A percentile compares a stretch with the other conserved stretches of the same genome.
phyloP scores from a whole-genome alignment of 768 basidiomycete genomes.

The Tephrocybe rancida region DNA sequence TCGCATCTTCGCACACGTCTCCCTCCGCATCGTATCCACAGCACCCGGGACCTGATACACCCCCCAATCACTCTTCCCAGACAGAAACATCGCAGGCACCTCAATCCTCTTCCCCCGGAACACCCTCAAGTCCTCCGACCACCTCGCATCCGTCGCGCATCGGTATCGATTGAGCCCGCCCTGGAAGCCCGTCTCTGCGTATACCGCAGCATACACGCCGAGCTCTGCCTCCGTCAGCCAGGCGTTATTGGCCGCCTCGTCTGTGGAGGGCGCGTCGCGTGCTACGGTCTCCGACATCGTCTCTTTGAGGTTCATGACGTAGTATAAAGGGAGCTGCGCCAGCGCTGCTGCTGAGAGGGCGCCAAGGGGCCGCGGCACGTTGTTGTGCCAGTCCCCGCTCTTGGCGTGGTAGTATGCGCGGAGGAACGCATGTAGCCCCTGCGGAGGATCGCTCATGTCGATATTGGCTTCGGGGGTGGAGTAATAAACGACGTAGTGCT shows the following conservation, averaged over 20 bases:
- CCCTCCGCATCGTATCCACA: slow-evolving; percentile 44
- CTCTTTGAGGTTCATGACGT: slow-evolving; percentile 57
- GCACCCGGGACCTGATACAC: slow-evolving; percentile 56
- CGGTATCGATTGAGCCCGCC: slow-evolving; percentile 66
- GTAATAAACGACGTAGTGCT: slow-evolving; percentile 59
- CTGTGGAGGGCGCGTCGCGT: slow-evolving; percentile 32
- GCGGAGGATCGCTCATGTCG: slow-evolving; percentile 44
- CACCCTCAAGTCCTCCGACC: slow-evolving; percentile 41
- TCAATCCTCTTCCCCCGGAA: slow-evolving; percentile 49
- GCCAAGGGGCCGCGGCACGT: slow-evolving; percentile 41
- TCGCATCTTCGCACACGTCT: slow-evolving; percentile 35
- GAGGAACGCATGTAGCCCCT: slow-evolving; percentile 50
- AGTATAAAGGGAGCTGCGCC: slow-evolving; percentile 55
- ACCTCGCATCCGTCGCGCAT: slow-evolving; percentile 33
- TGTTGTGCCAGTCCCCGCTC: slow-evolving; percentile 51
- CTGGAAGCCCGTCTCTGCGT: slow-evolving; percentile 57
- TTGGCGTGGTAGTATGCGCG: slow-evolving; percentile 61
- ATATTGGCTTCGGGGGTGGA: slow-evolving; percentile 46
- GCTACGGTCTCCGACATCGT: slow-evolving; percentile 54
- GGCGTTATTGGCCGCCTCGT: slow-evolving; percentile 24
- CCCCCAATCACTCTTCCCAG: slow-evolving; percentile 63
- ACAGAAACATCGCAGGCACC: slow-evolving; percentile 59
- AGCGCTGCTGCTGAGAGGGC: slow-evolving; percentile 33
- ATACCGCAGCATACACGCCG: slow-evolving; percentile 50
- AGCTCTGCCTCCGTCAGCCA: slow-evolving; percentile 58